Percentiles rank a stretch among this genome's conserved stretches.
phyloP scores from a whole-genome alignment of 768 basidiomycete genomes.

The Naganishia randhawae region DNA sequence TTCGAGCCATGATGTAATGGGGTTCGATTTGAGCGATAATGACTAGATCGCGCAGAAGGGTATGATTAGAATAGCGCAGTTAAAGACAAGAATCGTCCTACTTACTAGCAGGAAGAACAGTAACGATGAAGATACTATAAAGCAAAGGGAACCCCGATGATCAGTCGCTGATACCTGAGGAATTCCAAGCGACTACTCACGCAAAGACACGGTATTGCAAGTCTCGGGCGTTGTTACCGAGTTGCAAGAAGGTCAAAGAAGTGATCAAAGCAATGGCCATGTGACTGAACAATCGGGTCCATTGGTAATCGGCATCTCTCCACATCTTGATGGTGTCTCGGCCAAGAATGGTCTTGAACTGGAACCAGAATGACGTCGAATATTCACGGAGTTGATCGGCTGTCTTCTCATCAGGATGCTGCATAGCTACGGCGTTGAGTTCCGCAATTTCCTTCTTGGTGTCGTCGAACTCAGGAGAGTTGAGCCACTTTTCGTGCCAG shows the following conservation, averaged over 20 bases:
- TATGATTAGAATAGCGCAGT: constrained; percentile 43
- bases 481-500: constrained; percentile 81
- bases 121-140: constrained; percentile 54
- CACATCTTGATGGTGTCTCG: constrained; percentile 71
- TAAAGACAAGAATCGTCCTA: constrained; percentile 48
- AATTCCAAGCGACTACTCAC: background rate
- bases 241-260: constrained; percentile 72
- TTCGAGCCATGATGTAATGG: constrained; percentile 70
- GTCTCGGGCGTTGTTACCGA: constrained; percentile 63
- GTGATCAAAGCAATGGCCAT: constrained; percentile 56
- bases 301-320: constrained; percentile 72
- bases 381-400: constrained; percentile 38
- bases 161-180: constrained; percentile 29
- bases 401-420: constrained; percentile 33
- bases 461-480: constrained; percentile 60
- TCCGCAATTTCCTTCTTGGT: constrained; percentile 54
- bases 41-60: constrained; percentile 62
- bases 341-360: constrained; percentile 64
- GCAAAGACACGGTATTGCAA: constrained; percentile 63
- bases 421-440: constrained; percentile 51
- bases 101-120: constrained; percentile 53
- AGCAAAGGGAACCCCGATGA: constrained; percentile 54
- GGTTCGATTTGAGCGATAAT: constrained; percentile 79
- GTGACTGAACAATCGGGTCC: constrained; percentile 73
- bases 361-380: constrained; percentile 68